Conservation (phyloP, 805 yeast genomes). For the Wickerhamomyces mucosus region DNA sequence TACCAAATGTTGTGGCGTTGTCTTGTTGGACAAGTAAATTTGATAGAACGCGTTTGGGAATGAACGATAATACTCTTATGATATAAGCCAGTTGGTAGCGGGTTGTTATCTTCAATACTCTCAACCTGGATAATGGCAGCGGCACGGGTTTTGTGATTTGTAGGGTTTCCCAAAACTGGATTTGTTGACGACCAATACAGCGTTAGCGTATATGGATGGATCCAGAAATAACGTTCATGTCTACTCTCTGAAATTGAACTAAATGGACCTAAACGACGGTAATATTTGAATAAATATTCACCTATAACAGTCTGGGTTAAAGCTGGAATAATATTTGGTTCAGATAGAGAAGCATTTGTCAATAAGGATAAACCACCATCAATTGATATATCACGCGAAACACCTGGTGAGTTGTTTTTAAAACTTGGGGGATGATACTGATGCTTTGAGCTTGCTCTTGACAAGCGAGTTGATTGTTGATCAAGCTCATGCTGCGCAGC, state of each 20-base stretch:
- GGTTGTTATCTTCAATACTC: constrained; percentile 75
- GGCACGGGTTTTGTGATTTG: constrained; percentile 60
- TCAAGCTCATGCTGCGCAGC: constrained; percentile 22
- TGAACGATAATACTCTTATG: constrained; percentile 75
- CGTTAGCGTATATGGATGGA: constrained; percentile 88
- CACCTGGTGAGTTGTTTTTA: neutral
- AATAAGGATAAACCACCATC: constrained; percentile 30
- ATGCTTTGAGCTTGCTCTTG: constrained; percentile 10
- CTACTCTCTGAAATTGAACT: constrained; percentile 66
- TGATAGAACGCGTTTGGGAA: constrained; percentile 52
- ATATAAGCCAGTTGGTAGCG: constrained; percentile 81
- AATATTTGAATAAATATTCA: constrained; percentile 79
- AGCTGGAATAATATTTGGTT: constrained; percentile 69
- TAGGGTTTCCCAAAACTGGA: constrained; percentile 65
- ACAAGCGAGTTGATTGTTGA: constrained; percentile 9
- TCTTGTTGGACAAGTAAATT: constrained; percentile 80
- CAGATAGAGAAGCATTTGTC: constrained; percentile 57
- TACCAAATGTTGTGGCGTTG: constrained; percentile 89
- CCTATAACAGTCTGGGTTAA: constrained; percentile 92
- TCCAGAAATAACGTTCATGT: constrained; percentile 93
- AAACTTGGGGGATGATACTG: neutral
- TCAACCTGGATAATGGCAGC: constrained; percentile 74
- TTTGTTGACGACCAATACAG: constrained; percentile 81
- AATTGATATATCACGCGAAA: constrained; percentile 18
- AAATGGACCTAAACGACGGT: constrained; percentile 65